Evolutionary conservation across 2,329 filamentous ascomycete species (phyloP).

Genomic region (Colletotrichum scovillei): DNA sequence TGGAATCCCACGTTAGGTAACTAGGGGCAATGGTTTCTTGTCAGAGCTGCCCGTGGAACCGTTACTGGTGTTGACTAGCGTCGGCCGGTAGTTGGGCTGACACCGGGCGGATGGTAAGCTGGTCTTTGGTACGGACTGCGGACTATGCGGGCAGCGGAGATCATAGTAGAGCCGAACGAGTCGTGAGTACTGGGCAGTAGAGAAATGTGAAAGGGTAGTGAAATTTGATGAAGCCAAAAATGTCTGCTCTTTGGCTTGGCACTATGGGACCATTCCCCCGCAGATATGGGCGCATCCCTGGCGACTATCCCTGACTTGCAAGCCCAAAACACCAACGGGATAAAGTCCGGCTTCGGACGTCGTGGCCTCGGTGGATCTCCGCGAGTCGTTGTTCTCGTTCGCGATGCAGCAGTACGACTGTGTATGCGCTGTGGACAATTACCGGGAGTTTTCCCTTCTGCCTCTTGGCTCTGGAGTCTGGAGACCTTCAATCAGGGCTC

Average conservation of each 20-base stretch:
- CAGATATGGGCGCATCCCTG: neutral
- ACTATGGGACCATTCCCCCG: slow-evolving; percentile 1
- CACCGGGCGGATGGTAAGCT: neutral
- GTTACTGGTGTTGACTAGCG: neutral
- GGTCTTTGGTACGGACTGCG: neutral
- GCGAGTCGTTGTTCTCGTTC: neutral
- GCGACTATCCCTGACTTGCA: neutral
- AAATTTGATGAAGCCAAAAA: neutral
- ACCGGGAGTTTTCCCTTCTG: neutral
- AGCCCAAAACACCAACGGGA: neutral
- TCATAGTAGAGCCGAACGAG: neutral
- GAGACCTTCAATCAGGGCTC: neutral
- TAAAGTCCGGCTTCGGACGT: slow-evolving; percentile 20
- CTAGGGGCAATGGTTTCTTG: neutral
- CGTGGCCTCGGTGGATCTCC: slow-evolving; percentile 7
- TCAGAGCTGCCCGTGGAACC: neutral
- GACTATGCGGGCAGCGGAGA: neutral
- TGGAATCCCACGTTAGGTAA: neutral
- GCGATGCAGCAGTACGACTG: neutral
- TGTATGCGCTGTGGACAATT: neutral
- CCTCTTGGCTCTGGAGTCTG: neutral
- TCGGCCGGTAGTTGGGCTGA: slow-evolving; percentile 12
- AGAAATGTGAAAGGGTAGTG: neutral
- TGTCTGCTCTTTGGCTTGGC: slow-evolving; percentile 21
- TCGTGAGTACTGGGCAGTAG: neutral